Base-by-base conservation (phyloP, 2,329 filamentous ascomycete species). In the Shiraia bambusicola region DNA sequence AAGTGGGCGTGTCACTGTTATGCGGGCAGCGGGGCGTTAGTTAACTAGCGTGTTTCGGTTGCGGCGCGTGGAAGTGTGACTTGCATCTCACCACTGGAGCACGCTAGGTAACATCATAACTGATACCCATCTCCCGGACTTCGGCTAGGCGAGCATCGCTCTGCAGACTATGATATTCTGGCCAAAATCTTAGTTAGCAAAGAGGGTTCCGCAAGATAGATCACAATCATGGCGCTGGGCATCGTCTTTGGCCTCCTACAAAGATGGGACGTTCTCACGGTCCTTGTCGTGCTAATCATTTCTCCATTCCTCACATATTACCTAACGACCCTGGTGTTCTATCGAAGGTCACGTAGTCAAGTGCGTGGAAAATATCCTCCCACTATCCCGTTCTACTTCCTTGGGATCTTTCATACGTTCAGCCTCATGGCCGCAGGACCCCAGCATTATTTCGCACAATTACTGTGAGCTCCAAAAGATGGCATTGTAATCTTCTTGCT, bases 221-320 rank as follows among this genome's bases (percentile, higher is more conserved):
- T 14, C 16, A 5, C 6, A 2, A 24, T n/a, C 13, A 36, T 36
- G 26, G 34, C 34, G 15, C 4, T 36, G 24, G 24, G 14, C 24
- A 32, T 4, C 19, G 19, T 26, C 8, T 17, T 37, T 4, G 17
- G 10, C 9, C 16, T 37, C 17, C 26, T 37, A n/a, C 24, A 19
- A 11, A 15, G 26, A 9, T 19, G 25, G 15, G n/a, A 24, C 6
- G 12, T 31, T 16, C 22, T 39, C 10, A 13, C 25, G n/a, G 22
- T 15, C 14, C 26, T 39, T 17, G 19, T 27, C 7, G 12, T 15
- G 14, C 19, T 50, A 10, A 15, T 53, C 27, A 24, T 43, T 13
- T 24, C 51, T 7, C 58, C 59, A 12, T 49, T 58, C 22, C 34
- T 59, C n/a, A 59, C 47, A 12, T 57, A 55, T 14, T 54, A 58